Base-by-base conservation (phyloP, 2,329 filamentous ascomycete species). In the Dothistroma septosporum region DNA sequence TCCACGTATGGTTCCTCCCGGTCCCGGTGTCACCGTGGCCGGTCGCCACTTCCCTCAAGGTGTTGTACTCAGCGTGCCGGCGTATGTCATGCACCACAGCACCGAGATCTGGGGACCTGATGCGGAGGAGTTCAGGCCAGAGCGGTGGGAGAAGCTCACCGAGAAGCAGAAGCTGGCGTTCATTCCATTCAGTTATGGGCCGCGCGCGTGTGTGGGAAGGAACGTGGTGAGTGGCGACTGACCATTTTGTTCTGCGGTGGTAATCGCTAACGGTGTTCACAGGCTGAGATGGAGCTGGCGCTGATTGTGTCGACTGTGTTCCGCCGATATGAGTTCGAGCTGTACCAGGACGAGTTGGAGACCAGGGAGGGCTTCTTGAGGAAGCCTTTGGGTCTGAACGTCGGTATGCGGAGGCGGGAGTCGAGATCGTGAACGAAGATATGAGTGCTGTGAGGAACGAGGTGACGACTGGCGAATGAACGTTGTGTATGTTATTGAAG, bases 1-100 rank as follows among this genome's bases (percentile, higher is more conserved):
- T 0, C 91, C 92, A 0, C 87, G 92, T 1, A 78, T 87, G 65
- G 83, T 95, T 1, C 90, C 91, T 0, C 70, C 78, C 0, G 85
- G 84, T 0, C 74, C 82, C 0, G 90, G 89, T 9, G 74, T 92
- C 32, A 81, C 82, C 0, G 80, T 96, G 59, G 75, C 77, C 19
- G 88, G 85, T 5, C 83, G 86, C 68, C 84, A 85, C 71, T 96
- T 92, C 78, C 85, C 89, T 35, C 70, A 71, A 53, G 75, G 76
- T 11, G 71, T 73, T 2, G 72, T 77, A 0, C 65, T 78, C 8
- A 75, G 73, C 47, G 75, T 77, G 2, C 76, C 76, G 4, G 75
- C 74, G 11, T 78, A 76, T 61, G 74, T 73, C 0, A 74, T 77
- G 52, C 76, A 78, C 57, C 76, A 76, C 48, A 73, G 74, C 64